Conservation (phyloP, 2,329 filamentous ascomycete genomes). For the Fusarium albidum region DNA sequence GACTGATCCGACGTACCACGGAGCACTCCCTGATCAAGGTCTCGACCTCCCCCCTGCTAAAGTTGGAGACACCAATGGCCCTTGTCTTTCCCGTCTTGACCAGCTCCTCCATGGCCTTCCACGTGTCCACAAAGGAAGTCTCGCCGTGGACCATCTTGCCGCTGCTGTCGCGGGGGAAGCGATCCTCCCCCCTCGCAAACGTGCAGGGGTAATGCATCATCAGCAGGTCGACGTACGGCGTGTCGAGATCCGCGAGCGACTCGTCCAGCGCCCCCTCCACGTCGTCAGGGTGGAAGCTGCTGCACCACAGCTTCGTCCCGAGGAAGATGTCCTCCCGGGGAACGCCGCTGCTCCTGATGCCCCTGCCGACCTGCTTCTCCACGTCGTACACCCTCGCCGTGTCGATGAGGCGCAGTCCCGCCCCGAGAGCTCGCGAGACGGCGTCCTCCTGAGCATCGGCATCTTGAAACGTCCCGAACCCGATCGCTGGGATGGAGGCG, state of each 20-base stretch:
- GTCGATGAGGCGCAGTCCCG: conserved; percentile 48
- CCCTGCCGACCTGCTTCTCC: conserved; percentile 34
- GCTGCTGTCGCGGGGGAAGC: conserved; percentile 10
- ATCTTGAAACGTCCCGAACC: conserved; percentile 44
- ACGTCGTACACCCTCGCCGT: conserved; percentile 33
- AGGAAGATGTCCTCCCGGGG: conserved; percentile 56
- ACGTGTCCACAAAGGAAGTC: conserved; percentile 36
- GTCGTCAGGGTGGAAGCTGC: conserved; percentile 20
- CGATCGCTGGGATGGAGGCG: conserved; percentile 37
- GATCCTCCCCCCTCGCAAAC: conserved; percentile 25
- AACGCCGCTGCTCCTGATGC: conserved; percentile 49
- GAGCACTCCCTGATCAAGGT: conserved; percentile 44
- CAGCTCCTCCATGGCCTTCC: conserved; percentile 37
- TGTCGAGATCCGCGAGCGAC: conserved; percentile 40
- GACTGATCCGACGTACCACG: too few relatives aligned
- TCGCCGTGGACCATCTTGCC: conserved; percentile 28
- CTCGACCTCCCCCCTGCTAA: conserved; percentile 57
- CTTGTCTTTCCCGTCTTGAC: conserved; percentile 28
- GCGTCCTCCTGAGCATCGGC: conserved; percentile 40
- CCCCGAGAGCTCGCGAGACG: conserved; percentile 38
- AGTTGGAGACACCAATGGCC: conserved; percentile 63
- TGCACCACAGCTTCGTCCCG: conserved; percentile 35
- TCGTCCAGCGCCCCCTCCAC: conserved; percentile 39
- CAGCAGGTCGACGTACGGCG: conserved; percentile 41
- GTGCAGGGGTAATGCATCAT: conserved; percentile 39